phyloP scores from a whole-genome alignment of 2,329 filamentous ascomycete genomes.

The Phaeomoniella chlamydospora region DNA sequence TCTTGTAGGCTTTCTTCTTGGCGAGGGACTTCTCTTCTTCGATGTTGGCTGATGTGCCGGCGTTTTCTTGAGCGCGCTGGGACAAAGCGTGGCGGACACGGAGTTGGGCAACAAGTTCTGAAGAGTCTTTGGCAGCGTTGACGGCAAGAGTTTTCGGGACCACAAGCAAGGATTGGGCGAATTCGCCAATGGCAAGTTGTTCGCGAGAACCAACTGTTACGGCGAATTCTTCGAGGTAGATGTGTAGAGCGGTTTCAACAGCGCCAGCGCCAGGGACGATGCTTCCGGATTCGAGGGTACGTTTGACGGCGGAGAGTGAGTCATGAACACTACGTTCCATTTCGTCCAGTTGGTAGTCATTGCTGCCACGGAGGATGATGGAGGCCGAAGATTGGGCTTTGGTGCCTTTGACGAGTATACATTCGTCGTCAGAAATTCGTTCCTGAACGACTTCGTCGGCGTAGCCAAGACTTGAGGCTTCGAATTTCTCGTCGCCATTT shows the following conservation, averaged over 20 bases:
- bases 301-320: conserved; percentile 90
- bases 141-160: conserved; percentile 95
- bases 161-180: conserved; percentile 82
- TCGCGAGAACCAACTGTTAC: conserved; percentile 93
- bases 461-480: conserved; percentile 72
- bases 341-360: conserved; percentile 94
- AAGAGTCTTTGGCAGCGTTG: conserved; percentile 92
- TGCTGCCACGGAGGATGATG: conserved; percentile 86
- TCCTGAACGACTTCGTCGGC: conserved; percentile 97
- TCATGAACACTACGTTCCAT: conserved; percentile 99
- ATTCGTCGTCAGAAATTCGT: conserved; percentile 97
- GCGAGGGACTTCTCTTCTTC: conserved; percentile 82
- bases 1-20: conserved; percentile 95
- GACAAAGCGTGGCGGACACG: conserved; percentile 88
- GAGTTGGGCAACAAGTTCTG: conserved; percentile 88
- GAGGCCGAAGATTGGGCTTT: conserved; percentile 90
- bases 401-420: conserved; percentile 90
- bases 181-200: conserved; percentile 94
- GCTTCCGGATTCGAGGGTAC: conserved; percentile 88
- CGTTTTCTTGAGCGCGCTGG: conserved; percentile 79
- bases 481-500: conserved; percentile 95
- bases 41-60: conserved; percentile 34
- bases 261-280: conserved; percentile 94
- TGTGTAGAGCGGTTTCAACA: conserved; percentile 96
- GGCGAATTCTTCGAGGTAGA: conserved; percentile 97